A percentile compares a stretch with the other conserved stretches of the same genome.
These are phyloP conservation scores for Graphiopsis chlorocephala DNA, from an alignment of 2,329 filamentous ascomycete species.

Conservation along the genomic window DNA sequence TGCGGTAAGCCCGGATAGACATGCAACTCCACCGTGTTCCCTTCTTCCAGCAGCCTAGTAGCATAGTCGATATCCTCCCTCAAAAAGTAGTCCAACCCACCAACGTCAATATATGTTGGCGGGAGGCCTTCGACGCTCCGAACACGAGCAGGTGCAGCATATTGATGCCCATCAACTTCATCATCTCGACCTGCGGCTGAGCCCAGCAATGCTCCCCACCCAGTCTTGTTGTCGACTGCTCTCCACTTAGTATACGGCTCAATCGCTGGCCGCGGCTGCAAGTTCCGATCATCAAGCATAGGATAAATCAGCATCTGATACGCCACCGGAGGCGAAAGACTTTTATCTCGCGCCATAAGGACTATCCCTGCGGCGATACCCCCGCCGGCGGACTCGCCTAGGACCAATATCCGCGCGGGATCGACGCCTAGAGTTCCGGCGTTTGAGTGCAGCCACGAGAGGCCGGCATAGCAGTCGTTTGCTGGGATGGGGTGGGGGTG, in stretches of 20 bases:
- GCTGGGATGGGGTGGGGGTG: conserved; percentile 36
- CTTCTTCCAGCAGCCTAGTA: conserved; percentile 39
- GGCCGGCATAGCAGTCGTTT: conserved; percentile 42
- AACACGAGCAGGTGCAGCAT: conserved; percentile 34
- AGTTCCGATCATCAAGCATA: conserved; percentile 48
- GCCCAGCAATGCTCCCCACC: conserved; percentile 44
- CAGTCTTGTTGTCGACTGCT: conserved; percentile 39
- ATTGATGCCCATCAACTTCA: conserved; percentile 22
- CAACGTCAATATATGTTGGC: conserved; percentile 45
- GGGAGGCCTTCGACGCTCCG: conserved; percentile 41
- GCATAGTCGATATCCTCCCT: conserved; percentile 44
- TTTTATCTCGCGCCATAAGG: conserved; percentile 34
- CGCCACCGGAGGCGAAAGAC: conserved; percentile 29
- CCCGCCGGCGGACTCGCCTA: conserved; percentile 46
- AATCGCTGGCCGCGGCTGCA: conserved; percentile 34
- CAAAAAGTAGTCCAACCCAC: conserved; percentile 43
- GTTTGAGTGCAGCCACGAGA: conserved; percentile 40
- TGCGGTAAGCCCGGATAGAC: conserved; percentile 45
- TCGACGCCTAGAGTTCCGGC: conserved; percentile 43
- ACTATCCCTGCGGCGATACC: conserved; percentile 41
- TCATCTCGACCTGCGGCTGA: conserved; percentile 34
- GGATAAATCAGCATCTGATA: conserved; percentile 47
- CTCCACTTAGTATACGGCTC: conserved; percentile 38
- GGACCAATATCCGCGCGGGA: conserved; percentile 39
- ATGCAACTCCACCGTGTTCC: conserved; percentile 45